Percentiles rank a stretch among this genome's conserved stretches.
phyloP scores from a whole-genome alignment of 2,329 filamentous ascomycete species.

The Diaporthe nobilis region DNA sequence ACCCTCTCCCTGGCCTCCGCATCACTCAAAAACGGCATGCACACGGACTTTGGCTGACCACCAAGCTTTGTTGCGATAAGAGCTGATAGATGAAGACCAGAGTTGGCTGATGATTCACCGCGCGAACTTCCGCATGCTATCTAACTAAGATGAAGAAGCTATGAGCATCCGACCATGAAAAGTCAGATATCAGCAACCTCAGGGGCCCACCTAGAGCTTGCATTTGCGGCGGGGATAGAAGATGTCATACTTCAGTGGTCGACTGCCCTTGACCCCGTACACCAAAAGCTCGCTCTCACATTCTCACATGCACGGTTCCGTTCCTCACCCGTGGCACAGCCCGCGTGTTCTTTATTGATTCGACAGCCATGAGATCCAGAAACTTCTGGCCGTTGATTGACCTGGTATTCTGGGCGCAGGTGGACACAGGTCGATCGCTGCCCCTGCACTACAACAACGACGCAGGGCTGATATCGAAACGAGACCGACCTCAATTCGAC shows the following conservation, averaged over 20 bases:
- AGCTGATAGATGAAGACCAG: background rate
- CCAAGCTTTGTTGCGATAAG: background rate
- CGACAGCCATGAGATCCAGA: constrained; percentile 8
- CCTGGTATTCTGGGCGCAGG: background rate
- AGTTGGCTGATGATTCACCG: constrained; percentile 2
- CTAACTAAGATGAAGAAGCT: background rate
- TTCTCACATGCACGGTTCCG: no score
- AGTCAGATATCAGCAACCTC: constrained; percentile 13
- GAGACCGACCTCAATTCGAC: constrained; percentile 51
- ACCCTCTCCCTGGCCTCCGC: background rate
- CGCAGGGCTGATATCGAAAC: background rate
- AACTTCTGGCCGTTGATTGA: background rate
- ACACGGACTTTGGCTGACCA: background rate
- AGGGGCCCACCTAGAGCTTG: background rate
- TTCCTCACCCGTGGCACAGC: no score
- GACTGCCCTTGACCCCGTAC: background rate
- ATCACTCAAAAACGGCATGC: background rate
- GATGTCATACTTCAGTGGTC: background rate
- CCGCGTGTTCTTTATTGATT: background rate
- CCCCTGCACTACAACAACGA: background rate
- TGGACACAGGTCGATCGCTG: background rate
- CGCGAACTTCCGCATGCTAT: no score
- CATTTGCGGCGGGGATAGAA: background rate
- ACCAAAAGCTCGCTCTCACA: background rate
- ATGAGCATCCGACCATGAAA: background rate